A percentile compares a stretch with the other conserved stretches of the same genome.
Conservation (phyloP, 2,329 filamentous ascomycete genomes). For the Tolypocladium ophioglossoides region DNA sequence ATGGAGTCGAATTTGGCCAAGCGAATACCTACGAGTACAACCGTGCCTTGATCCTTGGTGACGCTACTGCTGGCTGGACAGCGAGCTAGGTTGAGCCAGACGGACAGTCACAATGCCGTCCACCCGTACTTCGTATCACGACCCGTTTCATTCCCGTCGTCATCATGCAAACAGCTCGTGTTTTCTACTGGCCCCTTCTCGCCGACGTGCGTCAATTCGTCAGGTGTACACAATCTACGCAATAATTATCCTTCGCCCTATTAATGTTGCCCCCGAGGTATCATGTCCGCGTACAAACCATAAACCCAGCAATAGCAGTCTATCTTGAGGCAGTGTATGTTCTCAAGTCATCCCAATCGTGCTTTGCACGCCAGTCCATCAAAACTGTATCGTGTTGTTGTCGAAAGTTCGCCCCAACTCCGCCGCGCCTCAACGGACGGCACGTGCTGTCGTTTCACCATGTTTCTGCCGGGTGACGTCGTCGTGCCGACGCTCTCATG, state of each 20-base stretch:
- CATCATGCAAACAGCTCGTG: neutral
- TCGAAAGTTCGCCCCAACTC: neutral
- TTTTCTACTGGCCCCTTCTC: neutral
- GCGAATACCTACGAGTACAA: too few relatives aligned
- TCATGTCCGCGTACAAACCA: slow-evolving; percentile 10
- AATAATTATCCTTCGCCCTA: neutral
- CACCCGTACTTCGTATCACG: neutral
- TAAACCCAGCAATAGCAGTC: neutral
- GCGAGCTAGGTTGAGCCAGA: neutral
- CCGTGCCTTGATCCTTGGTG: neutral
- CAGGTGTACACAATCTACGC: neutral
- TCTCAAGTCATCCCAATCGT: neutral
- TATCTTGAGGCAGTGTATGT: neutral
- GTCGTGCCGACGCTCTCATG: neutral
- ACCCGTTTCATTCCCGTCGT: neutral
- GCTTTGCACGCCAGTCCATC: neutral
- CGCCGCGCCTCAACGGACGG: neutral
- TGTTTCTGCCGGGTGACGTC: neutral
- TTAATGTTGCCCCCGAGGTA: slow-evolving; percentile 7
- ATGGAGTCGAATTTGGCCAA: neutral
- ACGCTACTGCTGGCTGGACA: too few relatives aligned
- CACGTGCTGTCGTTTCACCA: neutral
- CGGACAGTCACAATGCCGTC: neutral
- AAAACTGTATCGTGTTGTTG: neutral
- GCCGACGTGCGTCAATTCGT: neutral